Evolutionary conservation across 1,284 basidiomycete genomes (phyloP), one percentile per base, ranked within the genome.

Genomic region (Prillingera fragicola): DNA sequence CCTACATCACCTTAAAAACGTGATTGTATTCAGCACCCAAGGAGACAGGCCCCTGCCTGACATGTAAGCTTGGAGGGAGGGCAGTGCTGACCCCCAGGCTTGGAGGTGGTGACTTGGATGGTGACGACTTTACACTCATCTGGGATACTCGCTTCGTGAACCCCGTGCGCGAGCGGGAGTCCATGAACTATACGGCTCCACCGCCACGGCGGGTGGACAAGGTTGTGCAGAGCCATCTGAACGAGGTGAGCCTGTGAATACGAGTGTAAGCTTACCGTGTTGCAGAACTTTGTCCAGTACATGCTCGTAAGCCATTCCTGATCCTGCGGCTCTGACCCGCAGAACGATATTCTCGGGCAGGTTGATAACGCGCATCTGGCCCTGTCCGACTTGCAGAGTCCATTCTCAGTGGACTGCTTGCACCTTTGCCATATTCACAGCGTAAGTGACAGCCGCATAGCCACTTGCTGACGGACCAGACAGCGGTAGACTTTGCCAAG

Each of bases 71-170:
- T 7, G 10, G 7, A 1, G 5, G 5, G 8, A 4, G 15, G 4
- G 0, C 17, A n/a, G 2, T 22, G 38, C 50, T 54, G 39, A 54
- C 40, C 9, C 9, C 8, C 33, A 69, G 67, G 63, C 55, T 73
- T 0, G 65, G 69, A 6, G 71, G 71, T 5, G 71, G 71, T 3
- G 71, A 73, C 52, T 57, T 71, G 4, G 71, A 71, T 41, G 69
- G 70, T 17, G 63, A 64, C 23, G 69, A 70, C 40, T 72, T 60
- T 41, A 71, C 70, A 5, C 38, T 73, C 8, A 71, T 71, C 26
- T 73, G 70, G 70, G 69, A 71, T 38, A 56, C 62, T 40, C 56
- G 62, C 8, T 66, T 70, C 33, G 61, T 71, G 3, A 40, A 50
- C 15, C 33, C 57, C 1, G 53, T 69, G 15, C 52, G 43, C 8